Conservation (phyloP, 805 yeast species). For the Danielozyma ontarioensis region DNA sequence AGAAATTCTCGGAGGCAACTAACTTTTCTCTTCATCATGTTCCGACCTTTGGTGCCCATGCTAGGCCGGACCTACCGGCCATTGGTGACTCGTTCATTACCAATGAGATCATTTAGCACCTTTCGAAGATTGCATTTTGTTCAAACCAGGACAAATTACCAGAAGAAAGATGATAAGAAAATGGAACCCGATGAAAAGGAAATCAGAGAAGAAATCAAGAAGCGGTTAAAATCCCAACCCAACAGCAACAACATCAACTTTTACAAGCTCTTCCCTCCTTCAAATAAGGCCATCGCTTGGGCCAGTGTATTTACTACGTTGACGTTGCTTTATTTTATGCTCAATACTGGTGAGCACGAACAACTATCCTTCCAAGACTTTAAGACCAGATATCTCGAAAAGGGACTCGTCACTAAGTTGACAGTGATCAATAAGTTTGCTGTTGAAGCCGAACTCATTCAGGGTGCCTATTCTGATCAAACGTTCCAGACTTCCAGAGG, state of each 20-base stretch:
- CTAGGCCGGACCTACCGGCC: too few species aligned
- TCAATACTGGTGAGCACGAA: conserved; percentile 13
- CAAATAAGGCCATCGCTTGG: conserved; percentile 4
- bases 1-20: too few species aligned
- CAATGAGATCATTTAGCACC: too few species aligned
- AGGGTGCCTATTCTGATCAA: conserved; percentile 37
- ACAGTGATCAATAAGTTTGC: conserved; percentile 66
- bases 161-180: conserved; percentile 4
- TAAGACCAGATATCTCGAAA: conserved; percentile 69
- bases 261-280: conserved; percentile 12
- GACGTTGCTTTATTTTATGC: conserved; percentile 12
- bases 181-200: conserved; percentile 25
- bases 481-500: conserved; percentile 34
- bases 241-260: conserved; percentile 27
- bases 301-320: conserved; percentile 14
- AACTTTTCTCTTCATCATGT: too few species aligned
- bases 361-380: conserved; percentile 72
- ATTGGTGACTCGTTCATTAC: too few species aligned
- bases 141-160: too few species aligned
- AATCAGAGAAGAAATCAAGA: conserved; percentile 29
- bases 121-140: too few species aligned
- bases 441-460: conserved; percentile 64
- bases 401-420: conserved; percentile 71
- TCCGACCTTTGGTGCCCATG: too few species aligned
- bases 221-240: conserved; percentile 24